Conservation (phyloP, 768 basidiomycete species). For the Phanerodontia chrysosporium region DNA sequence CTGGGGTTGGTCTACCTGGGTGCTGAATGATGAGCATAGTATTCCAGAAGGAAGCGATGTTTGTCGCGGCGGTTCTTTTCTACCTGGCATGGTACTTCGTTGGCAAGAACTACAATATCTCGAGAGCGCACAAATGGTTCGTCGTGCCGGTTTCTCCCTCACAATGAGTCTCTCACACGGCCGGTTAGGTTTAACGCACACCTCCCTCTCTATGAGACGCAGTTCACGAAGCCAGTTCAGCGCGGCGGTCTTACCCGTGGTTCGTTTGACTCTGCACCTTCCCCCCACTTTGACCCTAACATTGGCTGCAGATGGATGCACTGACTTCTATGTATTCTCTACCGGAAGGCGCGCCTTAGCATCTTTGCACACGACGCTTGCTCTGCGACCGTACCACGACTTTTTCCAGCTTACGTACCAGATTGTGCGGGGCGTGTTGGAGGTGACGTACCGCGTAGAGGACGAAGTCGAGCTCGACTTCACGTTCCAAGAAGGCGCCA, state of each 20-base stretch:
- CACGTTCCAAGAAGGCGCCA: conserved; percentile 49
- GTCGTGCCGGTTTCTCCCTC: conserved; percentile 24
- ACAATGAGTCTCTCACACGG: conserved; percentile 3
- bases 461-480: conserved; percentile 81
- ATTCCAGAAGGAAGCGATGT: conserved; percentile 61
- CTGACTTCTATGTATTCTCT: conserved; percentile 82
- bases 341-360: conserved; percentile 77
- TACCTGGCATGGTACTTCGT: conserved; percentile 56
- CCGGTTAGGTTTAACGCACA: conserved; percentile 55
- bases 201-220: conserved; percentile 51
- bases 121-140: conserved; percentile 64
- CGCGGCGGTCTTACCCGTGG: conserved; percentile 33
- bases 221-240: conserved; percentile 70
- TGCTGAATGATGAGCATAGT: conserved; percentile 31
- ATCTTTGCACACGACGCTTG: conserved; percentile 76
- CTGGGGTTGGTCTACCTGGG: conserved; percentile 1
- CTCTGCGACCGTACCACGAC: conserved; percentile 82
- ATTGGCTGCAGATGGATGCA: conserved; percentile 53
- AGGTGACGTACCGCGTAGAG: conserved; percentile 64
- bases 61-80: conserved; percentile 47
- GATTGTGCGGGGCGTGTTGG: conserved; percentile 57
- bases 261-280: conserved; percentile 6
- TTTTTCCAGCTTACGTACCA: conserved; percentile 63
- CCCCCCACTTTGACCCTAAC: background rate
- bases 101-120: conserved; percentile 57